A percentile compares a stretch with the other conserved stretches of the same genome.
Evolutionary conservation across 805 yeast species (phyloP).

Genomic region (Candida golubevii): DNA sequence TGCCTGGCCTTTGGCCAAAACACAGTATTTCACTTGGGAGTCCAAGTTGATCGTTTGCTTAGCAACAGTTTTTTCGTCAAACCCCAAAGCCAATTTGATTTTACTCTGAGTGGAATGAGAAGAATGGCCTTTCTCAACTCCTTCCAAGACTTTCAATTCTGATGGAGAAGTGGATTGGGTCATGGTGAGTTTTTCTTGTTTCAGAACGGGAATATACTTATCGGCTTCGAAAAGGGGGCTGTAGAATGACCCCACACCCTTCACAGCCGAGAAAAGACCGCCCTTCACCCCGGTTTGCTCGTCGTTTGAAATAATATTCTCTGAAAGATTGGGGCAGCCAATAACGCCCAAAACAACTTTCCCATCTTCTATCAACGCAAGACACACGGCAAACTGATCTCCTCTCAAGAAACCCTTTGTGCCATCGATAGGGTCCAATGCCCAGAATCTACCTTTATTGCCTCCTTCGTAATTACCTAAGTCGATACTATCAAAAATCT

Average conservation of each 20-base stretch:
- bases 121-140: conserved; percentile 93
- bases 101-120: conserved; percentile 80
- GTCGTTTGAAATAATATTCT: conserved; percentile 36
- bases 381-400: conserved; percentile 94
- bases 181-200: conserved; percentile 46
- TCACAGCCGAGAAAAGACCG: conserved; percentile 70
- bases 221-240: conserved; percentile 33
- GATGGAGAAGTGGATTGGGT: conserved; percentile 42
- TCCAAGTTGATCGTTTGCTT: conserved; percentile 74
- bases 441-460: conserved; percentile 82
- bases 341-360: conserved; percentile 84
- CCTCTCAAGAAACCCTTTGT: conserved; percentile 94
- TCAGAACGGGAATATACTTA: conserved; percentile 31
- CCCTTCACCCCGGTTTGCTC: conserved; percentile 45
- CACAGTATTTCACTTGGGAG: conserved; percentile 94
- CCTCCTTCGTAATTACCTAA: conserved; percentile 82
- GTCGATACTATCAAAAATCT: conserved; percentile 66
- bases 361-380: conserved; percentile 85
- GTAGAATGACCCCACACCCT: conserved; percentile 64
- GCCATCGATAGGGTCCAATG: conserved; percentile 97
- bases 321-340: conserved; percentile 91
- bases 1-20: conserved; percentile 85
- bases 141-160: conserved; percentile 74
- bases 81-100: conserved; percentile 59
- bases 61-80: conserved; percentile 47